Conservation (phyloP, 2,329 filamentous ascomycete species). For the Westerdykella sp. region DNA sequence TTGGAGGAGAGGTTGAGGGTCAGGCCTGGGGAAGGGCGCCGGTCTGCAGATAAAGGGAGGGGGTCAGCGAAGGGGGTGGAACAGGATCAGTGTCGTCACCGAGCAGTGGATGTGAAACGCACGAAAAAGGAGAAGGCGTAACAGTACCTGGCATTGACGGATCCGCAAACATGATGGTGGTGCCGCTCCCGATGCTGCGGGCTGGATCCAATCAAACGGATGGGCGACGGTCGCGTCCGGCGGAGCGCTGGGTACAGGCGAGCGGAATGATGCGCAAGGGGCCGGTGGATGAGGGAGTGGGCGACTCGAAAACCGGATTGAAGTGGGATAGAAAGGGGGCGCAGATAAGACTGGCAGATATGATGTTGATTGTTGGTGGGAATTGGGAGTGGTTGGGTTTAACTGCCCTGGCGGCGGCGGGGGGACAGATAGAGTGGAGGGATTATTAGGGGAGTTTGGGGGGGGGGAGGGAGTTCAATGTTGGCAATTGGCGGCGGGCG, state of each 20-base stretch:
- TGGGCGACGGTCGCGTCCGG: not conserved
- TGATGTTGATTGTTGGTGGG: conserved; percentile 11
- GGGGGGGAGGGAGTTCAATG: too few relatives aligned
- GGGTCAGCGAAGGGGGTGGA: conserved; percentile 16
- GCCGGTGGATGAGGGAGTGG: not conserved
- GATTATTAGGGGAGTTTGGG: conserved; percentile 1
- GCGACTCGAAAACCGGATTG: conserved; percentile 5
- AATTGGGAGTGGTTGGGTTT: not conserved
- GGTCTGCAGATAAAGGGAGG: conserved; percentile 33
- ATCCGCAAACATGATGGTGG: conserved; percentile 39
- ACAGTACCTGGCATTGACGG: conserved; percentile 41
- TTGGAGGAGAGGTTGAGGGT: conserved; percentile 64
- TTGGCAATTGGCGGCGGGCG: too few relatives aligned
- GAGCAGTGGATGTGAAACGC: conserved; percentile 28
- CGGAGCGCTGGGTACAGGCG: conserved; percentile 8
- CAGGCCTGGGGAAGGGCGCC: conserved; percentile 49
- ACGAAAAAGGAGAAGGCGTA: conserved; percentile 24
- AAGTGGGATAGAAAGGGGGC: not conserved
- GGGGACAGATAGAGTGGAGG: conserved; percentile 1
- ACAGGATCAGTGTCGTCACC: conserved; percentile 23
- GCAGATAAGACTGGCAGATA: conserved; percentile 26
- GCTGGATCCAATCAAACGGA: conserved; percentile 26
- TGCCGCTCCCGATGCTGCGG: conserved; percentile 27
- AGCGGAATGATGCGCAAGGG: conserved; percentile 3
- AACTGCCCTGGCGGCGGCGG: conserved; percentile 12